A percentile compares a stretch with the other conserved stretches of the same genome.
phyloP scores from a whole-genome alignment of 2,329 filamentous ascomycete species.

The Microdochium nivale region DNA sequence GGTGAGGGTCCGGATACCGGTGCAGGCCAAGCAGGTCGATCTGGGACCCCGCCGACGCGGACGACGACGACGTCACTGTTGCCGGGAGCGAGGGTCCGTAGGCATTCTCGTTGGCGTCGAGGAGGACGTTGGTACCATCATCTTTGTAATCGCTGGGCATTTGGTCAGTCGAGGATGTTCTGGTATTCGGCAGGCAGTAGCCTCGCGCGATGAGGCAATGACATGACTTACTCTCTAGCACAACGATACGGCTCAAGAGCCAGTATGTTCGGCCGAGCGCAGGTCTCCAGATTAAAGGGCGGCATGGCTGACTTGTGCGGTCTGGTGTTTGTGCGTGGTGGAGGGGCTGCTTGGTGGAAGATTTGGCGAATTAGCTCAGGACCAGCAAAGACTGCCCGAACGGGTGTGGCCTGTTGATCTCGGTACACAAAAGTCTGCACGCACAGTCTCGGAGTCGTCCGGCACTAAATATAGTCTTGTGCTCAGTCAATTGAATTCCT shows the following conservation, averaged over 20 bases:
- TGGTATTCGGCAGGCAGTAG: too few relatives aligned
- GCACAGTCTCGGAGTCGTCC: too few relatives aligned
- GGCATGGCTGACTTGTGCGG: constrained; percentile 32
- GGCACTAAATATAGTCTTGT: too few relatives aligned
- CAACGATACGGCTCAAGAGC: constrained; percentile 72
- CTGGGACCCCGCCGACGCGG: constrained; percentile 37
- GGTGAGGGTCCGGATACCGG: constrained; percentile 95
- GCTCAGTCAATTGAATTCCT: too few relatives aligned
- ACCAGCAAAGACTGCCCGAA: too few relatives aligned
- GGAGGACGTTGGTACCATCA: constrained; percentile 87
- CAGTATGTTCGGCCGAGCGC: constrained; percentile 69
- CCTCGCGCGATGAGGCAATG: constrained; percentile 3
- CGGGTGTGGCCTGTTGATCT: too few relatives aligned
- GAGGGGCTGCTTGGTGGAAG: not conserved
- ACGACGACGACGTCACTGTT: constrained; percentile 35
- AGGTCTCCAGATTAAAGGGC: constrained; percentile 64
- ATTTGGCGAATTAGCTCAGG: not conserved
- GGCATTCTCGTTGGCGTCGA: constrained; percentile 97
- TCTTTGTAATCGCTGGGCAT: constrained; percentile 88
- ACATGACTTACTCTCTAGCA: constrained; percentile 61
- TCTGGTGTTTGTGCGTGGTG: not conserved
- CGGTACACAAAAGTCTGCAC: too few relatives aligned
- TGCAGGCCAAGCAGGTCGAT: constrained; percentile 78
- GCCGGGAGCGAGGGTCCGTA: constrained; percentile 71
- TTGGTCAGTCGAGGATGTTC: constrained; percentile 18